Evolutionary conservation across 202 grass and related monocot genomes (phyloP), one percentile per base, ranked within the genome.

Genomic region (Alloteropsis angusta): DNA sequence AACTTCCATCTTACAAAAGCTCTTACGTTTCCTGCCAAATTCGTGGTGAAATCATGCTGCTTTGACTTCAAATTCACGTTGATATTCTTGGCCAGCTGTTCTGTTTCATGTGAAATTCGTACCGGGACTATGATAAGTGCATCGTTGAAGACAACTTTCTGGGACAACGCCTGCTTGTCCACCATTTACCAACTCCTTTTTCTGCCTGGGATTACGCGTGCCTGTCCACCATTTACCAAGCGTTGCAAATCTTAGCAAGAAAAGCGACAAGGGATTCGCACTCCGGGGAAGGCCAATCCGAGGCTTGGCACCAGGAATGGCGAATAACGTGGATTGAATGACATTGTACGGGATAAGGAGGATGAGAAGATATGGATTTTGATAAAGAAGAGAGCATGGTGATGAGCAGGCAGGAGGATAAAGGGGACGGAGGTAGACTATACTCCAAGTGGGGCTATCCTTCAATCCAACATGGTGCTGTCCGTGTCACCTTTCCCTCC

Each of bases 401-500:
- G 61, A 58, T 37, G 45, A 59, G 48, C 37, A 18, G 35, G 36
- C 46, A 67, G 70, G 65, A 59, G 70, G 53, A 71, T 59, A 69
- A 80, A 80, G 65, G 17, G 8, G 28, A 17, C 0, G 41, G 18
- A 69, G 52, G 55, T 65, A 12, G 53, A 71, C 37, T 47, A 53
- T 66, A 48, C 38, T 44, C 54, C 72, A 45, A 75, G 74, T 77
- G 58, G 58, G 74, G 42, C 16, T 75, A 75, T 42, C 58, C 76
- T 78, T 21, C 5, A 42, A 78, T 67, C 34, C 76, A 70, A 71
- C 47, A 73, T 58, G 67, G 83, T 85, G 82, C 18, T 71, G 47
- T 85, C 82, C 71, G 32, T 60, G 71, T 85, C 86, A 84, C 71
- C 64, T 76, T 80, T 80, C 54, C 65, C 34, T 13, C 30, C 22